Evolutionary conservation across 202 grass and related monocot genomes (phyloP).

Genomic region (Setaria viridis): DNA sequence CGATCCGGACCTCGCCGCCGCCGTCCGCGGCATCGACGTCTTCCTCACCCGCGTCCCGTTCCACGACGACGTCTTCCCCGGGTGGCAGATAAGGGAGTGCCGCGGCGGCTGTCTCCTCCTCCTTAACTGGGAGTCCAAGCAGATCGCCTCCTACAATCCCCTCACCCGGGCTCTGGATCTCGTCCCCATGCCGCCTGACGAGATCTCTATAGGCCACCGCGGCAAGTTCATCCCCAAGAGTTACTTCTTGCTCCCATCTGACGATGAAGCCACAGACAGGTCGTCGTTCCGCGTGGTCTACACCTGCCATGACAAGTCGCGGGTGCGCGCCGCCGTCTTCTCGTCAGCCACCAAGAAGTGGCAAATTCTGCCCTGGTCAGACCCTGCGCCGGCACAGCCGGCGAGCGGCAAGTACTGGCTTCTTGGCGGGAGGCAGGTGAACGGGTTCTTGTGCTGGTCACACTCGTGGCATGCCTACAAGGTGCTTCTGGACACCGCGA

Average conservation of each 20-base stretch:
- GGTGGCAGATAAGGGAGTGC: neutral
- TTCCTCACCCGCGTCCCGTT: slow-evolving; percentile 12
- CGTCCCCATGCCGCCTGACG: neutral
- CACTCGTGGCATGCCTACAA: neutral
- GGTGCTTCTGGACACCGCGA: neutral
- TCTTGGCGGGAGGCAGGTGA: neutral
- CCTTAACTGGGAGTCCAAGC: neutral
- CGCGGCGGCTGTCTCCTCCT: slow-evolving; percentile 15
- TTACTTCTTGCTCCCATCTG: neutral
- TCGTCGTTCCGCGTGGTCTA: neutral
- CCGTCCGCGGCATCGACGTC: slow-evolving; percentile 9
- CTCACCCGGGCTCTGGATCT: neutral
- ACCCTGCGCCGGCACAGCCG: neutral
- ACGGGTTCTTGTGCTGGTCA: neutral
- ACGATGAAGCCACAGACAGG: neutral
- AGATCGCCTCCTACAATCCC: slow-evolving; percentile 4
- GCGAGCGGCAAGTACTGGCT: neutral
- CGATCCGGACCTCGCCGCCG: slow-evolving; percentile 13
- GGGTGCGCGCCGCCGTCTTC: neutral
- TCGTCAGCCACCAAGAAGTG: neutral
- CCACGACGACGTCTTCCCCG: neutral
- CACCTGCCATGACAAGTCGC: neutral
- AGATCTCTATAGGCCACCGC: neutral
- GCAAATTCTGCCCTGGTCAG: neutral
- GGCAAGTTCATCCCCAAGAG: neutral